Evolutionary conservation across 2,329 filamentous ascomycete genomes (phyloP).

Genomic region (Podosphaera leucotricha): DNA sequence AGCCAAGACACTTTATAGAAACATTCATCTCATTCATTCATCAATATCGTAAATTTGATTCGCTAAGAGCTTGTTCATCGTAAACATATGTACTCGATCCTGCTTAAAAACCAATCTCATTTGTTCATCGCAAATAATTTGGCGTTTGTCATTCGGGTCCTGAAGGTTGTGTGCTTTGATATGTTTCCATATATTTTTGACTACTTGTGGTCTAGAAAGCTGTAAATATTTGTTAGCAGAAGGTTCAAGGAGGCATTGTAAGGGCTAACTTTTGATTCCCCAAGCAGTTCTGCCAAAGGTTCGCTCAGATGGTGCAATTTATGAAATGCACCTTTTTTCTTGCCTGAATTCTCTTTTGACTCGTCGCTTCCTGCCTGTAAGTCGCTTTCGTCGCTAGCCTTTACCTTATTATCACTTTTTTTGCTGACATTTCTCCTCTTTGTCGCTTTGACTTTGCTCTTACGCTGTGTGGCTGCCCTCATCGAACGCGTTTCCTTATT

Average conservation of each 20-base stretch:
- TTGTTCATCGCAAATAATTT: slow-evolving; percentile 77
- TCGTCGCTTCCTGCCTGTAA: slow-evolving; percentile 35
- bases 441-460: slow-evolving; percentile 1
- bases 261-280: slow-evolving; percentile 36
- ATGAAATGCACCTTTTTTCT: slow-evolving; percentile 76
- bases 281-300: slow-evolving; percentile 44
- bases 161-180: slow-evolving; percentile 77
- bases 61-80: slow-evolving; percentile 92
- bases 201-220: slow-evolving; percentile 82
- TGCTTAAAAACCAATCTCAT: slow-evolving; percentile 86
- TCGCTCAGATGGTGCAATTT: slow-evolving; percentile 57
- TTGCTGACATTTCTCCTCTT: slow-evolving; percentile 27
- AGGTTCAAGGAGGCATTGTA: neutral
- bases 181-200: slow-evolving; percentile 91
- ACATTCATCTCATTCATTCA: slow-evolving; percentile 21
- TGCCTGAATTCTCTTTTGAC: slow-evolving; percentile 38
- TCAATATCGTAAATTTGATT: slow-evolving; percentile 73
- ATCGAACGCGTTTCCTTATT: slow-evolving; percentile 51
- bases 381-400: slow-evolving; percentile 60
- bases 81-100: slow-evolving; percentile 90
- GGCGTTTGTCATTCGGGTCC: slow-evolving; percentile 73
- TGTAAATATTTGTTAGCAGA: slow-evolving; percentile 18
- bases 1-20: neutral
- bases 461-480: slow-evolving; percentile 38
- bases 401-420: slow-evolving; percentile 55